These are phyloP conservation scores for Diplotaxis tenuifolia DNA, from an alignment of 345 rosid species.

Conservation along the genomic window DNA sequence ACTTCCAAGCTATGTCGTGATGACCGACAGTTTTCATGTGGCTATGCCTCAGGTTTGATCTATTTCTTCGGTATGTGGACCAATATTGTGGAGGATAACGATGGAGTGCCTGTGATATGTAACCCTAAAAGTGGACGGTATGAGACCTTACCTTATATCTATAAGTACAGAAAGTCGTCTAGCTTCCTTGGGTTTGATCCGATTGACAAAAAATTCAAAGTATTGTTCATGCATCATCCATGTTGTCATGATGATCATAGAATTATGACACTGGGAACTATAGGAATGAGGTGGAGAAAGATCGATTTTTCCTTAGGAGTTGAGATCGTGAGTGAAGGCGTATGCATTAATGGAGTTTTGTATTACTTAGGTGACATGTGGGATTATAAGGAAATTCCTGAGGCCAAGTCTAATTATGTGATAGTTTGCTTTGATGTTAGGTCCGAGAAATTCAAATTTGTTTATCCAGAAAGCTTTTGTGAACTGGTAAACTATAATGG, in stretches of 20 bases:
- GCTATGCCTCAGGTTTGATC: conserved; percentile 3
- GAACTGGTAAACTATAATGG: background rate
- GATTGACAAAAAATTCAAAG: background rate
- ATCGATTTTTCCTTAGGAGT: too few species aligned
- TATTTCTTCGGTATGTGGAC: background rate
- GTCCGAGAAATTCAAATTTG: background rate
- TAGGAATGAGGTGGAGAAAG: background rate
- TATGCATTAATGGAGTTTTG: background rate
- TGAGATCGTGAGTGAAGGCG: too few species aligned
- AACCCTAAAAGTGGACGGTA: background rate
- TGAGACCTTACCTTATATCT: background rate
- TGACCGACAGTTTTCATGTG: background rate
- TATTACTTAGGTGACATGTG: background rate
- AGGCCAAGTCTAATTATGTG: background rate
- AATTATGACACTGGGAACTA: background rate
- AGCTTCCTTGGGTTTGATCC: background rate
- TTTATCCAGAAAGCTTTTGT: background rate
- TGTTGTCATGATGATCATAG: background rate
- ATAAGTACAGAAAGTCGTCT: background rate
- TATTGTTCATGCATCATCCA: background rate
- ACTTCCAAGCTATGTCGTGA: too few species aligned
- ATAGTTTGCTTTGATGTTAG: background rate
- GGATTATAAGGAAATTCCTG: background rate
- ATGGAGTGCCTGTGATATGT: background rate
- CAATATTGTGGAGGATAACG: too few species aligned